Percentiles rank a stretch among this genome's conserved stretches.
phyloP scores from a whole-genome alignment of 345 rosid species.

The Hibiscus tridactylites region DNA sequence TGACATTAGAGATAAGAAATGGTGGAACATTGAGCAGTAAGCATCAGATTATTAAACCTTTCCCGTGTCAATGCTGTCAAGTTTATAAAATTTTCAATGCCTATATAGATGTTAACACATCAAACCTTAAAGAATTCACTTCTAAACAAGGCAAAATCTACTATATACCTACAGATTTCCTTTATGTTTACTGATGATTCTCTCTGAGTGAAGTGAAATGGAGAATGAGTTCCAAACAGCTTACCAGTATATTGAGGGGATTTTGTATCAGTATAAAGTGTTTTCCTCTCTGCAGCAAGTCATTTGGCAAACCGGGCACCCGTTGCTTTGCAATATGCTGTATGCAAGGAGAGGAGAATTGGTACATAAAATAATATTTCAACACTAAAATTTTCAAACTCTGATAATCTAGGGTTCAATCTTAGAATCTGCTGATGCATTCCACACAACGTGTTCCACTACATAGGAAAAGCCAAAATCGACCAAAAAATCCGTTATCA shows the following conservation, averaged over 20 bases:
- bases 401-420: neutral
- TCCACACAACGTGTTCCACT: neutral
- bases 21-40: neutral
- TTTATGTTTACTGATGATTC: neutral
- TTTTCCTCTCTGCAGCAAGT: constrained; percentile 67
- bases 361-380: neutral
- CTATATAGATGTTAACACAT: neutral
- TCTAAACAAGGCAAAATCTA: neutral
- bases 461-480: constrained; percentile 1
- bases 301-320: constrained; percentile 48
- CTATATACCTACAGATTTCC: neutral
- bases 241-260: constrained; percentile 73
- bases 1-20: neutral
- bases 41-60: neutral
- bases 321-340: constrained; percentile 74
- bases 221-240: constrained; percentile 2
- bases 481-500: neutral
- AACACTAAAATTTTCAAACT: neutral
- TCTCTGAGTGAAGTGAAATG: neutral
- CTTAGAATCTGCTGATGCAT: neutral
- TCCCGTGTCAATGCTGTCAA: neutral
- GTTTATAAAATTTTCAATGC: neutral
- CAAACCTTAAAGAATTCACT: neutral
- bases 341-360: neutral
- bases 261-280: constrained; percentile 71